Conservation (phyloP, 2,329 filamentous ascomycete genomes). For the Aspergillus glaucus region DNA sequence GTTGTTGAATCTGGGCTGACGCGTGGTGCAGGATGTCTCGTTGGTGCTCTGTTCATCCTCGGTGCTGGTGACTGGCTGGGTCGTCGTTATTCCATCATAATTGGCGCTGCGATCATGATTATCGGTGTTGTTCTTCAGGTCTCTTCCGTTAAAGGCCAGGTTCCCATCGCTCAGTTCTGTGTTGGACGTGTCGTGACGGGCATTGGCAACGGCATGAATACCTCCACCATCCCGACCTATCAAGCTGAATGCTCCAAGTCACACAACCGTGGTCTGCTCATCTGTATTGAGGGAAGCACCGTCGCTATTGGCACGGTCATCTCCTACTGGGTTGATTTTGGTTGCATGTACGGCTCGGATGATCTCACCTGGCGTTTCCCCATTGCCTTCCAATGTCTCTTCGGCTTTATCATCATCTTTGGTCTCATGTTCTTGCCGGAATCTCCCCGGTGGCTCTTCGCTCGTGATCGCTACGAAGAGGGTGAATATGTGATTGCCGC, state of each 20-base stretch:
- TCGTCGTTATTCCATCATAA: conserved; percentile 41
- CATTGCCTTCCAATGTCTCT: conserved; percentile 38
- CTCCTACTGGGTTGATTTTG: conserved; percentile 22
- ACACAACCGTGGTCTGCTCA: conserved; percentile 50
- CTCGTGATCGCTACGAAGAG: conserved; percentile 33
- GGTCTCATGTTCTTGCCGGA: conserved; percentile 31
- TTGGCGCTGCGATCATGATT: conserved; percentile 46
- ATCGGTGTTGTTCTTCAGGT: conserved; percentile 20
- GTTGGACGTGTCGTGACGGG: conserved; percentile 44
- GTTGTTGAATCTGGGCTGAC: not conserved
- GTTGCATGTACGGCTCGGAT: conserved; percentile 15
- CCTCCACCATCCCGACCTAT: conserved; percentile 43
- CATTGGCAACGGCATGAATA: conserved; percentile 47
- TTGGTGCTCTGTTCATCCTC: not conserved
- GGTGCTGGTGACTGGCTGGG: conserved; percentile 20
- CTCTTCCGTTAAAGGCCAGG: conserved; percentile 23
- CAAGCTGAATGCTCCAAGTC: conserved; percentile 45
- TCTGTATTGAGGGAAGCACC: conserved; percentile 48
- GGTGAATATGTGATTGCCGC: conserved; percentile 42
- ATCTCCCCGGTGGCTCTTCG: conserved; percentile 25
- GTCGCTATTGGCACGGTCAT: conserved; percentile 29
- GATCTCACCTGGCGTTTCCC: conserved; percentile 42
- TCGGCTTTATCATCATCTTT: conserved; percentile 24
- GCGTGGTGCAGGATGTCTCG: not conserved
- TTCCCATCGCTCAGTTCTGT: conserved; percentile 39